Conservation (phyloP, 139 green algal genomes). For the Astrephomene gubernaculifera region DNA sequence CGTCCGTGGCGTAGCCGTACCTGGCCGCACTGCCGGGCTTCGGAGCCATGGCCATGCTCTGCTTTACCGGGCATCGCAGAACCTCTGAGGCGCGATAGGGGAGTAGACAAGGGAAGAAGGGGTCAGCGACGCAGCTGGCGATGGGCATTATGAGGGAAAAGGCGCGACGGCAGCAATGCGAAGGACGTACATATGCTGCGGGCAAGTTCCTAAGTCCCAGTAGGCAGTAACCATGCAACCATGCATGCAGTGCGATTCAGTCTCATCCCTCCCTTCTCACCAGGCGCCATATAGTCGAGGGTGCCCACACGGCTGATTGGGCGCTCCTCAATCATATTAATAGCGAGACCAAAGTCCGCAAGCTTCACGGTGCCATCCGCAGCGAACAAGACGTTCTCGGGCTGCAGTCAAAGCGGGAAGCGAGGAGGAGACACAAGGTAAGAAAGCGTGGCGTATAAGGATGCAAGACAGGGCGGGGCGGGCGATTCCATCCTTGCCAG, state of each 20-base stretch:
- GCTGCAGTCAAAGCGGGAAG: not conserved
- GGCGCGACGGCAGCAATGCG: too few species aligned
- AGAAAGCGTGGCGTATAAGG: too few species aligned
- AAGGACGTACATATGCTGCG: too few species aligned
- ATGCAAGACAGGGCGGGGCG: too few species aligned
- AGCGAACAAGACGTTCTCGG: conserved; percentile 58
- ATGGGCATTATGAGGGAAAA: too few species aligned
- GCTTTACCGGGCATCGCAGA: conserved; percentile 66
- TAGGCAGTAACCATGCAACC: too few species aligned
- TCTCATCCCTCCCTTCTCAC: too few species aligned
- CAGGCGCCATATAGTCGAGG: conserved; percentile 51
- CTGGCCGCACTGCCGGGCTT: not conserved
- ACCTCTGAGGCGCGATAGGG: conserved; percentile 57
- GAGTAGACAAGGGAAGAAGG: not conserved
- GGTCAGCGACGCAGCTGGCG: too few species aligned
- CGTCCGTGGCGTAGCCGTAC: conserved; percentile 48
- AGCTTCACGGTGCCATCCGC: conserved; percentile 50
- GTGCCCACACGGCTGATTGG: conserved; percentile 64
- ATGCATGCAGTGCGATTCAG: too few species aligned
- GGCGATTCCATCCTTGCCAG: too few species aligned
- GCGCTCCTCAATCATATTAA: conserved; percentile 60
- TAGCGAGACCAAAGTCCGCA: conserved; percentile 70
- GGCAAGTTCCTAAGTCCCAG: too few species aligned
- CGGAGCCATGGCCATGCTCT: conserved; percentile 45
- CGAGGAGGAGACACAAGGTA: not conserved